Base-by-base conservation (phyloP, 2,329 filamentous ascomycete species). In the Talaromyces piceae region DNA sequence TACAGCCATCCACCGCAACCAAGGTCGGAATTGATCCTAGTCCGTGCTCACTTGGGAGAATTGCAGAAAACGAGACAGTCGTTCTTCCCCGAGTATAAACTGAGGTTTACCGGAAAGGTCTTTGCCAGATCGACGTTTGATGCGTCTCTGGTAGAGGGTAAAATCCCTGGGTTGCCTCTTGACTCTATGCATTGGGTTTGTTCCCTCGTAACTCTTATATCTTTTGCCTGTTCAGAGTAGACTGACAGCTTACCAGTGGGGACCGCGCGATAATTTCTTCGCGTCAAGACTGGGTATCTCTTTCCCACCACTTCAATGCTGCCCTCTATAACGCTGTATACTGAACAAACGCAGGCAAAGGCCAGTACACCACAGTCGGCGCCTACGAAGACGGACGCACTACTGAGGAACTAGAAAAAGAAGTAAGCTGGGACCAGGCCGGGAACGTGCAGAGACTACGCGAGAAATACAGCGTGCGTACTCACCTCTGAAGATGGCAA, bases 91-190 rank as follows among this genome's bases (percentile, higher is more conserved):
- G 59, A 65, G 0, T 67, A 73, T 11, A 59, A 61, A 12, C 61
- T 73, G 1, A 59, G 55, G 5, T 74, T 72, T 65, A 76, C 70
- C 5, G 73, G 73, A 4, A 72, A 72, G 62, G 65, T 74, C 4
- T 67, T 71, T 5, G 68, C 75, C 50, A 67, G 74, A 11, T 70
- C 74, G 11, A 74, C 74, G 0, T 76, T 75, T 33, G 69, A 73
- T 44, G 57, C 61, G 1, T 67, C 68, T 0, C 61, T 71, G 54
- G 62, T 77, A 2, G 60, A 63, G 7, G 51, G 46, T 13, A 63
- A 70, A 47, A 66, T 77, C 16, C 57, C 63, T 4, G 65, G 69
- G 39, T 56, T 74, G 23, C 70, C 62, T n/a, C 25, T 25, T 30
- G 73, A 76, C 54, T 73, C 74, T 1, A 65, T 66, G 5, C 74